Percentiles rank a stretch among this genome's conserved stretches.
These are phyloP conservation scores for Aspergillus uvarum DNA, from an alignment of 2,329 filamentous ascomycete species.

Conservation along the genomic window DNA sequence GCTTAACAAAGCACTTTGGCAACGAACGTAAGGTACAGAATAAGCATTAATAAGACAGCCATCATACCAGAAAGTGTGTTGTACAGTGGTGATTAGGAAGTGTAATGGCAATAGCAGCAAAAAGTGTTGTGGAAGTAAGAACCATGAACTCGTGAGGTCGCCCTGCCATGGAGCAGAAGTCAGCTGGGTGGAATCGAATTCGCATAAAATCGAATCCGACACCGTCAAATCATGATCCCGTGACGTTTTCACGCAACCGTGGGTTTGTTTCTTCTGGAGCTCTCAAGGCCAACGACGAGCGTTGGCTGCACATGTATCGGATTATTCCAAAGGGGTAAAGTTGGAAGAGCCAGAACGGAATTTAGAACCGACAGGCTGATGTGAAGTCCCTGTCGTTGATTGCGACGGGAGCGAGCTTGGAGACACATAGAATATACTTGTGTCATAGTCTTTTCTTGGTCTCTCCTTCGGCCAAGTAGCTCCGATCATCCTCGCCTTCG, in stretches of 20 bases:
- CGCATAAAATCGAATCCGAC: neutral
- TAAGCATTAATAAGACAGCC: conserved; percentile 7
- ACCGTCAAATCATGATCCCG: neutral
- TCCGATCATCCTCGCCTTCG: conserved; percentile 55
- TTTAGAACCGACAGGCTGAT: neutral
- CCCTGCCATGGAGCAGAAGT: neutral
- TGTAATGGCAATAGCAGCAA: conserved; percentile 1
- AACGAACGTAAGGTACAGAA: conserved; percentile 11
- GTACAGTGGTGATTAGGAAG: conserved; percentile 13
- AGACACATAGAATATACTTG: neutral
- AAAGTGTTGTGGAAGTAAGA: conserved; percentile 2
- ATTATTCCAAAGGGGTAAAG: too few species aligned
- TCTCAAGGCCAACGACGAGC: neutral
- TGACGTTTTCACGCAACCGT: neutral
- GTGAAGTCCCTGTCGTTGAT: neutral
- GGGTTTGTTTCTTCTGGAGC: neutral
- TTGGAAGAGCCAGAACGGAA: neutral
- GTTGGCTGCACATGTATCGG: too few species aligned
- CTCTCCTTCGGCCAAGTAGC: conserved; percentile 36
- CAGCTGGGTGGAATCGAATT: neutral
- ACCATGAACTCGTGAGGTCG: conserved; percentile 19
- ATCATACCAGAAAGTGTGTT: conserved; percentile 17
- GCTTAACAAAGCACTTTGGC: neutral
- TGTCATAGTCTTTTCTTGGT: conserved; percentile 41
- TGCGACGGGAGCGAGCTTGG: neutral